Conservation (phyloP, 2,329 filamentous ascomycete genomes). For the Blumeriella jaapii region DNA sequence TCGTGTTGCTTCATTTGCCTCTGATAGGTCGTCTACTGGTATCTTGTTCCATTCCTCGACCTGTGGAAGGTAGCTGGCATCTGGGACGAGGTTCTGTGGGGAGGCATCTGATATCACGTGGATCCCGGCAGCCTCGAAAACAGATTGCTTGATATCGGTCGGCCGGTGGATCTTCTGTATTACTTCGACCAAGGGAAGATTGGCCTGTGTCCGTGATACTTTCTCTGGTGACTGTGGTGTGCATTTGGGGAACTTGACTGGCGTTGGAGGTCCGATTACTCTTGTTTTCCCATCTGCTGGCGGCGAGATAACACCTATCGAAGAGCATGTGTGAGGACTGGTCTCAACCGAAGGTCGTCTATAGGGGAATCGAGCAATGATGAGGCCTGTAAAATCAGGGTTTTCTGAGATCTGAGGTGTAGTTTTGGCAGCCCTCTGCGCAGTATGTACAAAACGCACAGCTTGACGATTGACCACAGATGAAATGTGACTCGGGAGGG, state of each 20-base stretch:
- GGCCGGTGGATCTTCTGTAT: constrained; percentile 44
- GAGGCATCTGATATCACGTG: constrained; percentile 40
- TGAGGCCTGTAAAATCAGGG: too few species aligned
- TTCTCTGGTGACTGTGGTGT: constrained; percentile 30
- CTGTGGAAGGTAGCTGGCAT: constrained; percentile 41
- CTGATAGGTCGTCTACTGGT: constrained; percentile 22
- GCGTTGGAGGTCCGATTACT: constrained; percentile 20
- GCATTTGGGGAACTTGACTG: constrained; percentile 20
- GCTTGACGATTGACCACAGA: too few species aligned
- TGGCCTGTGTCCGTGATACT: constrained; percentile 14
- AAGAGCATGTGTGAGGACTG: constrained; percentile 15
- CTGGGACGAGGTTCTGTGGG: constrained; percentile 41
- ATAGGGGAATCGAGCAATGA: too few species aligned
- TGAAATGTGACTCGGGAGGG: too few species aligned
- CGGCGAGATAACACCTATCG: constrained; percentile 14
- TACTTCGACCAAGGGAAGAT: constrained; percentile 35
- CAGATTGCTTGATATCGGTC: constrained; percentile 34
- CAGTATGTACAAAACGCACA: too few species aligned
- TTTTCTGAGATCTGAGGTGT: too few species aligned
- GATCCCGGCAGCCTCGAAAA: constrained; percentile 47
- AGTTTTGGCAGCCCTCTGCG: too few species aligned
- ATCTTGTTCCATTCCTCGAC: constrained; percentile 36
- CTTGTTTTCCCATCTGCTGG: constrained; percentile 16
- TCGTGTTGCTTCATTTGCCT: constrained; percentile 37
- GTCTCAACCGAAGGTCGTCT: too few species aligned